phyloP scores from a whole-genome alignment of 495 filamentous ascomycete species.

The Aspergillus biplanus region DNA sequence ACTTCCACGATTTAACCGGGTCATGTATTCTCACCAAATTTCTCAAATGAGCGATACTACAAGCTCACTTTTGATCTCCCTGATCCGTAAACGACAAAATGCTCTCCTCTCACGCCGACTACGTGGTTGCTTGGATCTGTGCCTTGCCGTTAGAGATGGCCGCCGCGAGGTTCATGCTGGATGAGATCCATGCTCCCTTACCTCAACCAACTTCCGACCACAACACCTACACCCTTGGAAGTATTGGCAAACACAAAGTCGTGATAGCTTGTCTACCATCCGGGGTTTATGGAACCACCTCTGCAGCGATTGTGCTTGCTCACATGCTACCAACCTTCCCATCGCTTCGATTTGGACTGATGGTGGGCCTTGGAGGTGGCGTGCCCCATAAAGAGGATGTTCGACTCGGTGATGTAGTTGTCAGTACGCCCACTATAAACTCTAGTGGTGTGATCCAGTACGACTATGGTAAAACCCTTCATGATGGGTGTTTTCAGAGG shows the following conservation, averaged over 20 bases:
- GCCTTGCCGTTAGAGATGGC: slow-evolving; percentile 37
- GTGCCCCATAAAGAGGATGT: slow-evolving; percentile 34
- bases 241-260: slow-evolving; percentile 35
- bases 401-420: slow-evolving; percentile 41
- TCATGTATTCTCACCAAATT: no score
- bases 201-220: slow-evolving; percentile 19
- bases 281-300: slow-evolving; percentile 30
- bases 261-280: slow-evolving; percentile 38
- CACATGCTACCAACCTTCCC: slow-evolving; percentile 32
- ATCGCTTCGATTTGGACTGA: slow-evolving; percentile 29
- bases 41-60: no score
- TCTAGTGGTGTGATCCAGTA: slow-evolving; percentile 40
- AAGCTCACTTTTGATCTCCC: no score
- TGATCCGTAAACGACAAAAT: no score
- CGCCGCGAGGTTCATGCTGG: slow-evolving; percentile 35
- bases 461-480: slow-evolving; percentile 43
- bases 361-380: slow-evolving; percentile 44
- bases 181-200: slow-evolving; percentile 31
- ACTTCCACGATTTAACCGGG: no score
- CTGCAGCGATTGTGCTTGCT: slow-evolving; percentile 29
- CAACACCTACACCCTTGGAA: slow-evolving; percentile 41
- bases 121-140: slow-evolving; percentile 41
- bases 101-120: slow-evolving; percentile 18
- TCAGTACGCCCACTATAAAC: slow-evolving; percentile 29
- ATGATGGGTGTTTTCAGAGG: slow-evolving; percentile 30